These are phyloP conservation scores for Yarrowia sp. DNA, from an alignment of 805 yeast genomes.

Conservation along the genomic window DNA sequence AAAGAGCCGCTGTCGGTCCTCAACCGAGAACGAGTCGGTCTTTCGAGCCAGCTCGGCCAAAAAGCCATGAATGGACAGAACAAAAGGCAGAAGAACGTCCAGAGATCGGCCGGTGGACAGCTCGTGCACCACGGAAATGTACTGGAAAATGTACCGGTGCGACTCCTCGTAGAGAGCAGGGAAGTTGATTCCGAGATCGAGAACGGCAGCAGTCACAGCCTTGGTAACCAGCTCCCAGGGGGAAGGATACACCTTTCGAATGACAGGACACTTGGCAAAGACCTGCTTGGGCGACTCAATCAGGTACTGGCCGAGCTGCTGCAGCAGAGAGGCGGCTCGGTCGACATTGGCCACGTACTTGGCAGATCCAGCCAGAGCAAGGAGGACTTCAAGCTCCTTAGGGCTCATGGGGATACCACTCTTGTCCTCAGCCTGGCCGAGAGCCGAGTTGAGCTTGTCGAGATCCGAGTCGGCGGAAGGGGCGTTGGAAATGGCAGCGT, in stretches of 20 bases:
- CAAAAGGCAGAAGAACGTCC: conserved; percentile 30
- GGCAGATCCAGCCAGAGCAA: conserved; percentile 55
- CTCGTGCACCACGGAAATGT: conserved; percentile 15
- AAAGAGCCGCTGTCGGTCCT: conserved; percentile 21
- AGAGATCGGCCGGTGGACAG: conserved; percentile 26
- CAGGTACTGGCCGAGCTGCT: conserved; percentile 49
- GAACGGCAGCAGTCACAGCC: conserved; percentile 40
- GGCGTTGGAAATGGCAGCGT: conserved; percentile 35
- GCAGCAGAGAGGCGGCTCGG: conserved; percentile 47
- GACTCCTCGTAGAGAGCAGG: conserved; percentile 37
- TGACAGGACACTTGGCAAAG: conserved; percentile 39
- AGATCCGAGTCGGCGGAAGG: conserved; percentile 30
- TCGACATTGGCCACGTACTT: conserved; percentile 38
- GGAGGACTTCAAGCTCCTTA: conserved; percentile 51
- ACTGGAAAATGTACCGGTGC: conserved; percentile 28
- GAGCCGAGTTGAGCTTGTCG: conserved; percentile 33
- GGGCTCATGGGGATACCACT: conserved; percentile 33
- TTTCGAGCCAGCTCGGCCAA: conserved; percentile 38
- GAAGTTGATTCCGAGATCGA: conserved; percentile 36
- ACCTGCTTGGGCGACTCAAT: conserved; percentile 46
- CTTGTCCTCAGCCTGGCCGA: conserved; percentile 34
- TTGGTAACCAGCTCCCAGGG: conserved; percentile 47
- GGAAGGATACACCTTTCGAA: conserved; percentile 39
- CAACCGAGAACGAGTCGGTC: conserved; percentile 19
- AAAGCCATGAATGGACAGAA: conserved; percentile 38